Evolutionary conservation across 192 early-diverging fungal species (phyloP).

Genomic region (Powellomyces hirtus): DNA sequence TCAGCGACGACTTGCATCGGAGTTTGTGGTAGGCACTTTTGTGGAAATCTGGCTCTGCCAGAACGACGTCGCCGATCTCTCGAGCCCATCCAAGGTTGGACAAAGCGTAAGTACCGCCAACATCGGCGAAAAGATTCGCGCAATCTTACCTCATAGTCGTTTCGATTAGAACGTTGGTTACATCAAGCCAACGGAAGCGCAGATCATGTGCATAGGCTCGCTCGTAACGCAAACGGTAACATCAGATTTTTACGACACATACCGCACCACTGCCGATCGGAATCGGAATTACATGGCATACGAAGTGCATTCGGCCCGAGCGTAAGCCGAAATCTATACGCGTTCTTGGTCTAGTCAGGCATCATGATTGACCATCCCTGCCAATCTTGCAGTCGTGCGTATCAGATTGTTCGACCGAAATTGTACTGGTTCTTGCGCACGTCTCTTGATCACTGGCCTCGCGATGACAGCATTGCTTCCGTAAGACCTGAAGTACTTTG

Average conservation of each 20-base stretch:
- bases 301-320: constrained; percentile 2
- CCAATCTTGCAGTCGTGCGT: constrained; percentile 23
- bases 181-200: constrained; percentile 8
- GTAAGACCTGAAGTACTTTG: background rate
- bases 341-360: no score
- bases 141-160: background rate
- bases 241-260: constrained; percentile 7
- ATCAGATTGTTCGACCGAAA: constrained; percentile 26
- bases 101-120: background rate
- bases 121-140: background rate
- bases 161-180: background rate
- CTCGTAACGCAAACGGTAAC: constrained; percentile 2
- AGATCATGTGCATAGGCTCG: constrained; percentile 1
- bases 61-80: constrained; percentile 26
- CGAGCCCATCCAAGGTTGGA: constrained; percentile 10
- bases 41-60: constrained; percentile 42
- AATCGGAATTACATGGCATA: constrained; percentile 2
- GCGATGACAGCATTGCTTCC: constrained; percentile 25
- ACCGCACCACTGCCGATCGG: constrained; percentile 3
- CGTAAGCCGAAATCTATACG: background rate
- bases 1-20: constrained; percentile 17
- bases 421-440: constrained; percentile 34
- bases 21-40: constrained; percentile 35
- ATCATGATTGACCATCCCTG: no score
- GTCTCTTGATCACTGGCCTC: constrained; percentile 27